A percentile compares a stretch with the other conserved stretches of the same genome.
Conservation (phyloP, 108 stramenopile species). For the Skeletonema grethae region DNA sequence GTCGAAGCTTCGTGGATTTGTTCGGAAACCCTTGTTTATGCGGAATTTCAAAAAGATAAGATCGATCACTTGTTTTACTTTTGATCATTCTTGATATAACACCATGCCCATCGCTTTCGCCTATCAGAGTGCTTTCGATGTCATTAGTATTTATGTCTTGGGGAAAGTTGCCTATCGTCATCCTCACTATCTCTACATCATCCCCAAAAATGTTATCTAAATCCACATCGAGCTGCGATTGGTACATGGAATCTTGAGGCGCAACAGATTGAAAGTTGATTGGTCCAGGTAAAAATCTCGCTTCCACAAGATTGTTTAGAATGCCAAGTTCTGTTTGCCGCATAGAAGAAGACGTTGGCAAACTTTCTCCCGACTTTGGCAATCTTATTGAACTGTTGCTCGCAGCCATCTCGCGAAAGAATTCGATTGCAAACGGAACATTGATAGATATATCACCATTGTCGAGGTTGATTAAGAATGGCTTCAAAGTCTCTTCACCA, state of each 20-base stretch:
- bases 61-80: conserved; percentile 12
- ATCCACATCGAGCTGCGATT: conserved; percentile 15
- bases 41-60: conserved; percentile 43
- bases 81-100: conserved; percentile 42
- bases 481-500: not conserved
- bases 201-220: conserved; percentile 30
- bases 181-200: conserved; percentile 37
- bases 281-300: conserved; percentile 61
- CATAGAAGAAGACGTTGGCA: conserved; percentile 1
- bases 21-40: conserved; percentile 20
- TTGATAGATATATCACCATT: conserved; percentile 67
- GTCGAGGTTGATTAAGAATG: conserved; percentile 61
- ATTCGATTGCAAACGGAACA: conserved; percentile 62
- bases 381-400: not conserved
- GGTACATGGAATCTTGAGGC: conserved; percentile 20
- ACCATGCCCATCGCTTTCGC: conserved; percentile 38
- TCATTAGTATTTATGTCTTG: conserved; percentile 8
- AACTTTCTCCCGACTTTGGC: conserved; percentile 3
- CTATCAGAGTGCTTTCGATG: conserved; percentile 16
- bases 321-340: conserved; percentile 31
- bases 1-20: conserved; percentile 45
- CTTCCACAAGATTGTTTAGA: conserved; percentile 63
- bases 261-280: conserved; percentile 31
- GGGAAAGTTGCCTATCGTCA: conserved; percentile 37
- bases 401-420: conserved; percentile 53